A percentile compares a stretch with the other conserved stretches of the same genome.
Evolutionary conservation across 2,329 filamentous ascomycete species (phyloP).

Genomic region (Curvularia verruculosa): DNA sequence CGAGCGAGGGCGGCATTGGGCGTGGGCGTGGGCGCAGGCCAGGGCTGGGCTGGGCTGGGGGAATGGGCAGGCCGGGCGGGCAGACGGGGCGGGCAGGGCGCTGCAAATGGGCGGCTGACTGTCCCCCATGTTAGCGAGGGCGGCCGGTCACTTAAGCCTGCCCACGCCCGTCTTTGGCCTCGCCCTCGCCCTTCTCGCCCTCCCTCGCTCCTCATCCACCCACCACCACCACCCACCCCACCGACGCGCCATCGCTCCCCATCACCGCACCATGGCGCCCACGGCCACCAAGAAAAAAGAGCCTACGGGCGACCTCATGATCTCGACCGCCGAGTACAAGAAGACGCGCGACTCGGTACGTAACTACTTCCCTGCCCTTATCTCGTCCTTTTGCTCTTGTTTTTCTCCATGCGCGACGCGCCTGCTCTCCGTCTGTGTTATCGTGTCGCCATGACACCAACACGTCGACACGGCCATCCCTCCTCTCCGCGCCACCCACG

Average conservation of each 20-base stretch:
- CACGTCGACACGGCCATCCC: slow-evolving; percentile 10
- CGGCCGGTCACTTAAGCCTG: slow-evolving; percentile 18
- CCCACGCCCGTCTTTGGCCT: slow-evolving; percentile 2
- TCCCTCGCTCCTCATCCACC: slow-evolving; percentile 9
- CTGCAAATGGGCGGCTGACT: slow-evolving; percentile 3
- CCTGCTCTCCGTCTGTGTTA: slow-evolving; percentile 18
- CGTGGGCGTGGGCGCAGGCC: too few relatives aligned
- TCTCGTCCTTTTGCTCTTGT: neutral
- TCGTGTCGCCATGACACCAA: slow-evolving; percentile 15
- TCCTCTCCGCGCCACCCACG: slow-evolving; percentile 11
- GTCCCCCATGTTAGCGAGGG: slow-evolving; percentile 10
- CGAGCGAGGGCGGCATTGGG: neutral
- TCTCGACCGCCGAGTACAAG: slow-evolving; percentile 77
- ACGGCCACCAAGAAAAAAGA: slow-evolving; percentile 38
- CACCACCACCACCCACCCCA: neutral
- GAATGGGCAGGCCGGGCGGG: neutral
- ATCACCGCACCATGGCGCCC: slow-evolving; percentile 31
- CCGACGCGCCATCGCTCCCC: slow-evolving; percentile 12
- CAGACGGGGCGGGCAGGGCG: neutral
- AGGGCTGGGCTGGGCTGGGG: too few relatives aligned
- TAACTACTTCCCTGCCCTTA: slow-evolving; percentile 17
- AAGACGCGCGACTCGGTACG: slow-evolving; percentile 83
- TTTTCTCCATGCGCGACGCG: slow-evolving; percentile 24
- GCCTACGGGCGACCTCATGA: slow-evolving; percentile 44
- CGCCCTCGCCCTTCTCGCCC: slow-evolving; percentile 3